Evolutionary conservation across 306 rosid species (phyloP).

Genomic region (Herpetospermum pedunculosum): DNA sequence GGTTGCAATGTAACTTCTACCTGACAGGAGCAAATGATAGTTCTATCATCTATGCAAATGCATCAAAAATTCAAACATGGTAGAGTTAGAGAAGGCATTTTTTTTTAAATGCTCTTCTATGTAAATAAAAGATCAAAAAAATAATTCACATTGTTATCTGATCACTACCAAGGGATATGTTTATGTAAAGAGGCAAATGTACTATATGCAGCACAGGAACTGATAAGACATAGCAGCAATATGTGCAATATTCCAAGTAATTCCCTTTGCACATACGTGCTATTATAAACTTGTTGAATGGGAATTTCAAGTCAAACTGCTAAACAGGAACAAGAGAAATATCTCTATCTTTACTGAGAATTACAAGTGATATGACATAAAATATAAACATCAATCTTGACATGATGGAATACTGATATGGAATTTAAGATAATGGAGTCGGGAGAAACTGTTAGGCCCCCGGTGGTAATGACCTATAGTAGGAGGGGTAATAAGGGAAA

Average conservation of each 20-base stretch:
- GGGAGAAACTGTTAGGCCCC: too few relatives aligned
- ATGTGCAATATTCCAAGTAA: not conserved
- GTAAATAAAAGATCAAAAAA: not conserved
- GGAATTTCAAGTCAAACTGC: not conserved
- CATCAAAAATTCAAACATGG: not conserved
- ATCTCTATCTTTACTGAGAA: not conserved
- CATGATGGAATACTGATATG: not conserved
- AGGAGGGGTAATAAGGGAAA: too few relatives aligned
- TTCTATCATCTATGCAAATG: not conserved
- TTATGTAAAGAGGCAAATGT: not conserved
- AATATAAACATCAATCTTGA: constrained; percentile 3
- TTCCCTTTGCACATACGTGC: not conserved
- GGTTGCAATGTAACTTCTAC: constrained; percentile 60
- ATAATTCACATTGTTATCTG: not conserved
- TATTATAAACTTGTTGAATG: constrained; percentile 6
- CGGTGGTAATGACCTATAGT: too few relatives aligned
- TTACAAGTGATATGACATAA: constrained; percentile 5
- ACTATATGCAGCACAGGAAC: not conserved
- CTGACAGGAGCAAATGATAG: constrained; percentile 27
- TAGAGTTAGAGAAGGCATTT: not conserved
- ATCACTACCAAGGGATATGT: not conserved
- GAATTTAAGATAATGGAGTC: not conserved
- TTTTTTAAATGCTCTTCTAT: not conserved
- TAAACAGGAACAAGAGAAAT: constrained; percentile 3
- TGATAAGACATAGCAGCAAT: constrained; percentile 4